These are phyloP conservation scores for Prunella vulgaris DNA, from an alignment of 257 asterid genomes.

Conservation along the genomic window DNA sequence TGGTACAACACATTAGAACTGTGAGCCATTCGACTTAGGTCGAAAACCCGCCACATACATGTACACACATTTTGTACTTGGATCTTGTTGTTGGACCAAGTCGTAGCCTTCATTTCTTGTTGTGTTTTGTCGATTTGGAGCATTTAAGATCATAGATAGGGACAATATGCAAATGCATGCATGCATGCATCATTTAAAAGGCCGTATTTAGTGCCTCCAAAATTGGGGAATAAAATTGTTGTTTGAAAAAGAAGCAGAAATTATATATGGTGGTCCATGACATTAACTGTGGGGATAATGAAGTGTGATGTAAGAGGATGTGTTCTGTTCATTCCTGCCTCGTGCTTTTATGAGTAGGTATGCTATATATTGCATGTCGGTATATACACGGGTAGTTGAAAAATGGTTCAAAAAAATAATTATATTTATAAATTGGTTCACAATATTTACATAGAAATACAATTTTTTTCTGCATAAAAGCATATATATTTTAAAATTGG, in stretches of 20 bases:
- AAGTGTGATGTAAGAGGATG: not conserved
- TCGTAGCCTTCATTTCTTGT: not conserved
- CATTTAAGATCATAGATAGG: not conserved
- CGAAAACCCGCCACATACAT: not conserved
- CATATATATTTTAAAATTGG: no score
- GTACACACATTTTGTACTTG: not conserved
- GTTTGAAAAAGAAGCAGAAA: not conserved
- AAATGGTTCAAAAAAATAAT: no score
- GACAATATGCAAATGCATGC: not conserved
- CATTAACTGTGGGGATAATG: not conserved
- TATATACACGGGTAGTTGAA: no score
- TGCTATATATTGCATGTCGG: not conserved
- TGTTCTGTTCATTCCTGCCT: not conserved
- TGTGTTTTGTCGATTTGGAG: not conserved
- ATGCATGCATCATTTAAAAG: not conserved
- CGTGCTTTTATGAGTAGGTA: not conserved
- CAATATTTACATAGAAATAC: no score
- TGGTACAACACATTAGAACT: no score
- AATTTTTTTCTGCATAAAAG: no score
- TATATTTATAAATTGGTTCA: no score
- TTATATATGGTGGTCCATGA: not conserved
- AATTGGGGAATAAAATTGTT: not conserved
- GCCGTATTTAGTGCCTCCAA: constrained; percentile 12
- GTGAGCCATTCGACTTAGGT: no score
- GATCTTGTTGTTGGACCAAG: not conserved